Base-by-base conservation (phyloP, 2,329 filamentous ascomycete species). In the Xylaria sp. region DNA sequence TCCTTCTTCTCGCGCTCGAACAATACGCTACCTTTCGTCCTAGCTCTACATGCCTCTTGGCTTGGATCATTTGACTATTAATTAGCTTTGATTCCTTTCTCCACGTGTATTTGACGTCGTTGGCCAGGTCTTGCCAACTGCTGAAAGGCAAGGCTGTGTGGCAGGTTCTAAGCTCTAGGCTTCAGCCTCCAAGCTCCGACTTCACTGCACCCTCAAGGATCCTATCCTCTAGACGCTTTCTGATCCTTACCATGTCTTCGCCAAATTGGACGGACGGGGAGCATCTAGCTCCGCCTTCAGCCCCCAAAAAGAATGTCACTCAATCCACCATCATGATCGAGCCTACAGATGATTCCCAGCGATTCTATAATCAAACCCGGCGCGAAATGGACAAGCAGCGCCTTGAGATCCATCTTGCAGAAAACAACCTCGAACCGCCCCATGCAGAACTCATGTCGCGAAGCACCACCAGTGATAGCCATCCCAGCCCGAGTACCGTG, bases 291-390 rank as follows among this genome's bases (percentile, higher is more conserved):
- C 72, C 66, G 50, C 48, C 47, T 47, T 27, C 65, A 48, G 29
- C 12, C 40, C n/a, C 66, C 23, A 37, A 27, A n/a, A 54, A 69
- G 25, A 71, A 59, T 62, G 23, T 23, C 21, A 29, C 47, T 13
- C 71, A 61, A n/a, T 8, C n/a, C 21, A 54, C 32, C 53, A 74
- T 75, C 29, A 58, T 75, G 21, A 74, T 79, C 35, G 74, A 75
- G 10, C 71, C 77, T 8, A 76, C 73, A 2, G 58, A 40, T 2
- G 71, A 78, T 21, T 71, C 68, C 23, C 77, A 78, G 61, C 61
- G 25, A 4, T 73, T 74, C 35, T 79, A 78, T 57, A 78, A 79
- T 53, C 68, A 72, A 37, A 75, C 71, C 13, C 72, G 76, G 12
- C 75, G 69, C 29, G 72, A 75, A 18, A 71, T 71, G 60, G 74